Base-by-base conservation (phyloP, 176 grass and related monocot species). In the Raddia guianensis region DNA sequence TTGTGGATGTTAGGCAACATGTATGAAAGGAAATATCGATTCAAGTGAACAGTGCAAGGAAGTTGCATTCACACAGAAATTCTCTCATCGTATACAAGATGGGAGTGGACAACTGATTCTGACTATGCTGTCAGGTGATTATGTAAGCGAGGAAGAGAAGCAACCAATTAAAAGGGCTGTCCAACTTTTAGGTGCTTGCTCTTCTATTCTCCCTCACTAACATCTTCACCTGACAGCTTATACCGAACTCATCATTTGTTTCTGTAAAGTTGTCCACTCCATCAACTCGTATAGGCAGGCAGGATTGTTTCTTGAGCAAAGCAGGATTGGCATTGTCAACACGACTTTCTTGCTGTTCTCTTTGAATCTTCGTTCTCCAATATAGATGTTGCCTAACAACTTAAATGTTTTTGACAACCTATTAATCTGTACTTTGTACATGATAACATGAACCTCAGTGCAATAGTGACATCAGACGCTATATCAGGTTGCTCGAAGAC, bases 401-500 rank as follows among this genome's bases (percentile, higher is more conserved):
- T 68, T 13, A 51, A 15, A 87, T 76, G 12, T 82, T 82, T 8
- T 58, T 16, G 40, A 44, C 35, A 75, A 13, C 8, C 18, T 12
- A 1, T 65, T 83, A 60, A 7, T 43, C 37, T 16, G 15, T 54
- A 16, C 50, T 43, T 40, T 16, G 15, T 54, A 16, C 50, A n/a
- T 74, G 61, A 77, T 43, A 16, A 16, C 50, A n/a, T 74, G 61
- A 77, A 43, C 15, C 60, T 54, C 10, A 76, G 21, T 77, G 54
- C 50, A 49, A 70, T 49, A 63, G 40, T 84, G 76, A 80, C 47
- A 64, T 33, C 50, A 75, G 55, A 45, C 42, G 49, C 20, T 70
- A 42, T 84, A 73, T 46, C 89, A 97, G 91, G 86, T 97, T 70
- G 89, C 85, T 71, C 84, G 47, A 73, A 97, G 94, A 45, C 84